phyloP scores from a whole-genome alignment of 164 flowering plant genomes.

The Echeveria elegans region DNA sequence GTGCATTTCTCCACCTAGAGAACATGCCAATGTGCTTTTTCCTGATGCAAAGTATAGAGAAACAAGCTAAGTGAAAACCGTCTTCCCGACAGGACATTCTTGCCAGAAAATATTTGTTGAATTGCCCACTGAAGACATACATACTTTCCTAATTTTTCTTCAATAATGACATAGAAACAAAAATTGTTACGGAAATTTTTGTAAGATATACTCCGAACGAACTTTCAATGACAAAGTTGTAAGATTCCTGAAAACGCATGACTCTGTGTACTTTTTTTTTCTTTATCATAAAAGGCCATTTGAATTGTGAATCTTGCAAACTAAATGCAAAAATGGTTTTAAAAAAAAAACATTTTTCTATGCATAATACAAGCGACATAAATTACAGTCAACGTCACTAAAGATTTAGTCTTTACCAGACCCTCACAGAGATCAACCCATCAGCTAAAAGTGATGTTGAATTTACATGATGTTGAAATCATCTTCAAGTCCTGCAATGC shows the following conservation, averaged over 20 bases:
- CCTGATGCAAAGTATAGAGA: slow-evolving; percentile 15
- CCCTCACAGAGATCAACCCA: too few species aligned
- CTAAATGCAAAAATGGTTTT: too few species aligned
- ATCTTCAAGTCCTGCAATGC: slow-evolving; percentile 45
- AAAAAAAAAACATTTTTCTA: too few species aligned
- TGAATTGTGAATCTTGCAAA: too few species aligned
- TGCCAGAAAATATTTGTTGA: slow-evolving; percentile 81
- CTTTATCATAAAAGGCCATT: too few species aligned
- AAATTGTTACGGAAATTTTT: neutral
- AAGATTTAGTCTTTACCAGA: too few species aligned
- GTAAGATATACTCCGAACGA: neutral
- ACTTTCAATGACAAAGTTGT: neutral
- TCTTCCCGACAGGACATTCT: slow-evolving; percentile 55
- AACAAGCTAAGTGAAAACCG: too few species aligned
- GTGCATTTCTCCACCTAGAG: slow-evolving; percentile 18
- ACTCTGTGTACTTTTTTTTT: too few species aligned
- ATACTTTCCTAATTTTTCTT: neutral
- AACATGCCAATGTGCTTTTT: slow-evolving; percentile 29
- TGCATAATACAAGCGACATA: too few species aligned
- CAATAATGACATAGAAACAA: neutral
- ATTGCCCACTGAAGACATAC: slow-evolving; percentile 33
- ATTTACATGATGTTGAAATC: slow-evolving; percentile 47
- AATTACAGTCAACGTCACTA: too few species aligned
- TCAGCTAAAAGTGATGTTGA: too few species aligned
- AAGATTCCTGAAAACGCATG: too few species aligned